phyloP scores from a whole-genome alignment of 441 rosid species.

The Bruguiera hainesii region DNA sequence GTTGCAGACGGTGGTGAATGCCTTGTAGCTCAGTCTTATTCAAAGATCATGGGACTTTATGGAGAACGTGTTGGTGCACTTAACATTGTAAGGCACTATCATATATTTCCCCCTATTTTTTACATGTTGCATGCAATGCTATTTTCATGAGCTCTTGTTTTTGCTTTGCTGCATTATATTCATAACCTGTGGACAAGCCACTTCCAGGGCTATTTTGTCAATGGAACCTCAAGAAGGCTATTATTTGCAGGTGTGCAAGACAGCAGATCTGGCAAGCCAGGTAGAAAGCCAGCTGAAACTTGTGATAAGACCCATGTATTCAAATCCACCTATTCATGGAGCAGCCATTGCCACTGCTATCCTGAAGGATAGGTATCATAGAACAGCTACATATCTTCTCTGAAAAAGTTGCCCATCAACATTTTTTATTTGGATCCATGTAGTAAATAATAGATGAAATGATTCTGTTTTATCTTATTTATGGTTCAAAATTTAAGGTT shows the following conservation, averaged over 20 bases:
- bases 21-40: constrained; percentile 84
- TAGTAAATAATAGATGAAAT: not conserved
- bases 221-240: not conserved
- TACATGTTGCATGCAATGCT: no score
- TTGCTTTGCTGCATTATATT: not conserved
- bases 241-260: constrained; percentile 63
- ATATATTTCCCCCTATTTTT: no score
- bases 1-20: constrained; percentile 94
- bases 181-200: not conserved
- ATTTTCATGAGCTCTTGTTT: no score
- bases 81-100: constrained; percentile 57
- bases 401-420: not conserved
- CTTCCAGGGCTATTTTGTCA: no score
- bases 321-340: constrained; percentile 93
- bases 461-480: no score
- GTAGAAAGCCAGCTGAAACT: constrained; percentile 94
- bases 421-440: no score
- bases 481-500: no score
- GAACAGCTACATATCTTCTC: not conserved
- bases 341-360: constrained; percentile 81
- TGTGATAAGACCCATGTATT: constrained; percentile 92
- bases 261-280: constrained; percentile 72
- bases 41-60: constrained; percentile 98
- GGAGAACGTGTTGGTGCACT: constrained; percentile 97
- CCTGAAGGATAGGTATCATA: constrained; percentile 53